Conservation (phyloP, 2,329 filamentous ascomycete species). For the Xylaria sp. region DNA sequence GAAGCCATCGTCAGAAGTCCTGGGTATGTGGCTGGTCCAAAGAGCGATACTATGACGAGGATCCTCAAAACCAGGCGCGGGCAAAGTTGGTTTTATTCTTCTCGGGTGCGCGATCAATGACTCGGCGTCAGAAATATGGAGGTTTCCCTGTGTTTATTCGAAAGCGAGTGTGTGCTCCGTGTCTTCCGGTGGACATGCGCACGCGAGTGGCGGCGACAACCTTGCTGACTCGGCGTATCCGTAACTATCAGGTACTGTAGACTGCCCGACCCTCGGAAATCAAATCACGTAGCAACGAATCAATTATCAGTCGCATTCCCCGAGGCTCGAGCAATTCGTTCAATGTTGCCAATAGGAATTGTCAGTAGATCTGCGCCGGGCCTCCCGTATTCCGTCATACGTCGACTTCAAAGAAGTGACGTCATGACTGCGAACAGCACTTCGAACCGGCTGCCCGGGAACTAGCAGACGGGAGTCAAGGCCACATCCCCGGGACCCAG, state of each 20-base stretch:
- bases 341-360: too few relatives aligned
- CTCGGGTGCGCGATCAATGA: conserved; percentile 16
- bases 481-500: not conserved
- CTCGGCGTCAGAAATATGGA: conserved; percentile 21
- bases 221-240: not conserved
- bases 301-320: too few relatives aligned
- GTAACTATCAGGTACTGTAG: too few relatives aligned
- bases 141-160: not conserved
- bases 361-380: not conserved
- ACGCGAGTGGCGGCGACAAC: not conserved
- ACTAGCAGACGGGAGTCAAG: not conserved
- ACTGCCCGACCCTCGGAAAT: too few relatives aligned
- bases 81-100: not conserved
- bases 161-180: not conserved
- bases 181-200: not conserved
- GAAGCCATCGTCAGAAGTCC: conserved; percentile 23
- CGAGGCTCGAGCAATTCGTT: too few relatives aligned
- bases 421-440: not conserved
- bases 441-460: not conserved
- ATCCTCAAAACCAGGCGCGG: not conserved
- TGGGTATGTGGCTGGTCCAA: not conserved
- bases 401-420: not conserved
- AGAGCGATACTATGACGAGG: not conserved
- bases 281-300: too few relatives aligned
- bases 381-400: not conserved